A percentile compares a stretch with the other conserved stretches of the same genome.
Evolutionary conservation across 108 stramenopile genomes (phyloP).

Genomic region (Nitzschia sp.): DNA sequence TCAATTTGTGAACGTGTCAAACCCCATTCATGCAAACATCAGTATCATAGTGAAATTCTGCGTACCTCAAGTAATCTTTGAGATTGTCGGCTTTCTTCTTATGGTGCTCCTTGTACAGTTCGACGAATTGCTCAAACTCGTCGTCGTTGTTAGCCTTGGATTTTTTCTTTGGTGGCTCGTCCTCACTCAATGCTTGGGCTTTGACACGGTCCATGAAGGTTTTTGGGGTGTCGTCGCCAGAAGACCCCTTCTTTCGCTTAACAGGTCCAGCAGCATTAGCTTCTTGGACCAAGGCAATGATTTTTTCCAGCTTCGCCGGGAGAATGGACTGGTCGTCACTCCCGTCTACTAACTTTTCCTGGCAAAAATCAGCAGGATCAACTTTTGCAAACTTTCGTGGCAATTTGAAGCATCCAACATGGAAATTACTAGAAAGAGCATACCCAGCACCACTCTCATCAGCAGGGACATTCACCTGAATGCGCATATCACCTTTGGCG

Average conservation of each 20-base stretch:
- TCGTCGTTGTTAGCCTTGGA: slow-evolving; percentile 14
- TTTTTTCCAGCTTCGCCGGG: slow-evolving; percentile 4
- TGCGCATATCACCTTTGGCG: slow-evolving; percentile 55
- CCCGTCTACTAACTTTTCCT: slow-evolving; percentile 46
- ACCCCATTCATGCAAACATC: not conserved
- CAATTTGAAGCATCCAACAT: slow-evolving; percentile 55
- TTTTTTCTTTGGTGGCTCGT: slow-evolving; percentile 14
- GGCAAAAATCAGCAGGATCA: slow-evolving; percentile 42
- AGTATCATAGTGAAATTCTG: not conserved
- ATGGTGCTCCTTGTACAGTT: slow-evolving; percentile 36
- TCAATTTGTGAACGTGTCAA: not conserved
- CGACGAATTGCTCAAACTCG: slow-evolving; percentile 26
- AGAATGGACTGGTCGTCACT: slow-evolving; percentile 23
- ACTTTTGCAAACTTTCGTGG: slow-evolving; percentile 43
- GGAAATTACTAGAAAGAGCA: slow-evolving; percentile 28
- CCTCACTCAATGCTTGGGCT: slow-evolving; percentile 8
- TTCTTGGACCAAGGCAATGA: slow-evolving; percentile 18
- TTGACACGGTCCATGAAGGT: slow-evolving; percentile 25
- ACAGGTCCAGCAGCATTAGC: slow-evolving; percentile 1
- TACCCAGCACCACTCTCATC: slow-evolving; percentile 11
- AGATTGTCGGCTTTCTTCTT: slow-evolving; percentile 55
- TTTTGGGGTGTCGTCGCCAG: not conserved
- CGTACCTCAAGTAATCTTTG: slow-evolving; percentile 61
- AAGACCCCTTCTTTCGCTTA: slow-evolving; percentile 2
- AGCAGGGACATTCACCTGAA: slow-evolving; percentile 29